Base-by-base conservation (phyloP, 805 yeast genomes). In the Cyberlindnera mycetangii region DNA sequence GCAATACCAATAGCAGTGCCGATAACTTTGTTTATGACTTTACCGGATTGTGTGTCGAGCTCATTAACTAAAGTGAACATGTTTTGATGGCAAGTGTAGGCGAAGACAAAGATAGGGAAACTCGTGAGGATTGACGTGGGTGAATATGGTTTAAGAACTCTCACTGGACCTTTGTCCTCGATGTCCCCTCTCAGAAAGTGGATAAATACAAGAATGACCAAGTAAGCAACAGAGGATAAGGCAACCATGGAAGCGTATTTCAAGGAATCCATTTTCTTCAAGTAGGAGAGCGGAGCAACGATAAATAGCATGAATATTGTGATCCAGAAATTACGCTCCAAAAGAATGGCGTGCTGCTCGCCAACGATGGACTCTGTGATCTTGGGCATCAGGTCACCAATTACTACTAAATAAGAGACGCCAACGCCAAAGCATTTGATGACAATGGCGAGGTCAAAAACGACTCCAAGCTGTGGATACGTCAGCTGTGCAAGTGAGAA, bases 1-100 rank as follows among this genome's bases (percentile, higher is more conserved):
- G 96, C 86, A 5, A 77, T 61, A 1, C 75, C 69, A 48, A 89
- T 76, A 1, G 90, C 80, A 8, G 66, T 50, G 16, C 63, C 48
- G 18, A 83, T 75, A 31, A 87, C 71, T 16, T 56, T 64, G 45
- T 70, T 66, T 48, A 81, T 68, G 27, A 67, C 69, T 7, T 59
- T 47, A n/a, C 76, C 66, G 0, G 84, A 67, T 49, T 74, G 75
- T 52, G 79, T 79, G 24, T 63, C 65, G 22, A 90, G 74, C 66
- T 92, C 98, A 57, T 90, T 92, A 43, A 89, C 77, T 44, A 90
- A 78, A 1, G 96, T 80, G 57, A 88, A 89, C 89, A 88, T 88
- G 66, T 92, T 92, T 64, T 92, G 97, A 60, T 92, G 97, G 57
- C 97, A 93, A 0, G 98, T 92, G 65, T 81, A 92, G 0, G 97